Conservation (phyloP, 345 rosid species). For the Rhizophora mangle region DNA sequence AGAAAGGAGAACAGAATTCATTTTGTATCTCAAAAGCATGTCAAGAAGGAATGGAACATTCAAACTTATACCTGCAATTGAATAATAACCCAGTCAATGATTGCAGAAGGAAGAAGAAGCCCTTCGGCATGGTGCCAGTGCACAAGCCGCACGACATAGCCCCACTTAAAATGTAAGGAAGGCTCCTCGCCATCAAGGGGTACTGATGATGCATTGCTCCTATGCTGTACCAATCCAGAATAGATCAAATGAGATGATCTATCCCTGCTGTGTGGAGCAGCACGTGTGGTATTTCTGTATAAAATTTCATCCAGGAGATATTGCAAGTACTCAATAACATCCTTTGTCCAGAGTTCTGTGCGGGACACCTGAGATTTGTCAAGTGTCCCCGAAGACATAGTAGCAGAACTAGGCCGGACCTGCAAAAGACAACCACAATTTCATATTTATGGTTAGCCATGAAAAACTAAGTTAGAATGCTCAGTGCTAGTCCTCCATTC, state of each 20-base stretch:
- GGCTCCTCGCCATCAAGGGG: conserved; percentile 71
- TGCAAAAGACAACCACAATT: conserved; percentile 33
- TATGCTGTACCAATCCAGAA: conserved; percentile 57
- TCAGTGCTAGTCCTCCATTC: neutral
- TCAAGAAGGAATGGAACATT: neutral
- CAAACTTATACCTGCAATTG: conserved; percentile 64
- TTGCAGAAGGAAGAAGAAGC: conserved; percentile 74
- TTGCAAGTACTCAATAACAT: conserved; percentile 88
- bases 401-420: conserved; percentile 67
- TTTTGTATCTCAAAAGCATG: neutral
- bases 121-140: conserved; percentile 97
- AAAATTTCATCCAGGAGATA: conserved; percentile 70
- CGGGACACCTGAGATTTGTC: conserved; percentile 39
- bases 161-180: conserved; percentile 83
- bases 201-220: conserved; percentile 47
- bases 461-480: neutral
- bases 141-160: conserved; percentile 88
- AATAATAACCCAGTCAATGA: conserved; percentile 92
- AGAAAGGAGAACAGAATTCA: neutral
- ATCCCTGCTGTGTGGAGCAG: conserved; percentile 61
- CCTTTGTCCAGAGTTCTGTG: conserved; percentile 94
- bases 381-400: conserved; percentile 59
- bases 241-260: conserved; percentile 63
- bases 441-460: conserved; percentile 5
- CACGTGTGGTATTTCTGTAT: conserved; percentile 55